Percentiles rank a stretch among this genome's conserved stretches.
phyloP scores from a whole-genome alignment of 139 green algal species.

The Chlorella sorokiniana region DNA sequence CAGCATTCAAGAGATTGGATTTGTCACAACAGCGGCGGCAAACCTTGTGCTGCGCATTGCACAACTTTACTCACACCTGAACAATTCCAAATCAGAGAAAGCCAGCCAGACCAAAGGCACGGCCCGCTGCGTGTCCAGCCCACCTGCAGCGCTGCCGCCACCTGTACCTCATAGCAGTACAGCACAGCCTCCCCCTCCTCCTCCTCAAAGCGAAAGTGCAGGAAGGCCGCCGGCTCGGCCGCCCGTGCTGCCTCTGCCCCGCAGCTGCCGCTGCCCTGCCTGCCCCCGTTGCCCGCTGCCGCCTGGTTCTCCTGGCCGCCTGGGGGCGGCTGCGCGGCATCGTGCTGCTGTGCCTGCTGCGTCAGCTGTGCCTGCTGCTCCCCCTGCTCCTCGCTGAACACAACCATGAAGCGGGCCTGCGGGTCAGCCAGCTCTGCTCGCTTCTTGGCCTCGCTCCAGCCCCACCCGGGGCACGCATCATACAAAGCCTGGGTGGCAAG shows the following conservation, averaged over 20 bases:
- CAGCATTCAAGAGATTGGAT: too few species aligned
- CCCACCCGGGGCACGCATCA: constrained; percentile 46
- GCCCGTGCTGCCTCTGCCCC: not conserved
- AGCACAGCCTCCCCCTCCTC: constrained; percentile 51
- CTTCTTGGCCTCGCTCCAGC: constrained; percentile 51
- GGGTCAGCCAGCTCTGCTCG: constrained; percentile 41
- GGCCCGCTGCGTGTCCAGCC: too few species aligned
- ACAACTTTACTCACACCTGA: too few species aligned
- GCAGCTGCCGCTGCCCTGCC: not conserved
- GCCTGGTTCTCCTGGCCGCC: constrained; percentile 1
- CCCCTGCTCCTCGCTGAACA: not conserved
- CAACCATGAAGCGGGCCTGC: constrained; percentile 48
- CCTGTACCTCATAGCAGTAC: constrained; percentile 62
- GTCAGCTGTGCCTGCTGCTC: not conserved
- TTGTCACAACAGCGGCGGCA: too few species aligned
- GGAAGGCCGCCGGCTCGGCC: constrained; percentile 38
- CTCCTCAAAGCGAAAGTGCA: constrained; percentile 58
- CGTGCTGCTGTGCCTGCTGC: constrained; percentile 3
- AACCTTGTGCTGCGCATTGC: too few species aligned
- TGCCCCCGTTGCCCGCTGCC: constrained; percentile 9
- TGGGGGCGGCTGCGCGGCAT: not conserved
- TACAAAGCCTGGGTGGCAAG: constrained; percentile 28
- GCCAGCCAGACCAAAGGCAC: too few species aligned
- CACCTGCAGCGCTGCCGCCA: constrained; percentile 3
- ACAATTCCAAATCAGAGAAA: too few species aligned